phyloP scores from a whole-genome alignment of 352 stramenopile genomes.

The Pythium aristosporum region DNA sequence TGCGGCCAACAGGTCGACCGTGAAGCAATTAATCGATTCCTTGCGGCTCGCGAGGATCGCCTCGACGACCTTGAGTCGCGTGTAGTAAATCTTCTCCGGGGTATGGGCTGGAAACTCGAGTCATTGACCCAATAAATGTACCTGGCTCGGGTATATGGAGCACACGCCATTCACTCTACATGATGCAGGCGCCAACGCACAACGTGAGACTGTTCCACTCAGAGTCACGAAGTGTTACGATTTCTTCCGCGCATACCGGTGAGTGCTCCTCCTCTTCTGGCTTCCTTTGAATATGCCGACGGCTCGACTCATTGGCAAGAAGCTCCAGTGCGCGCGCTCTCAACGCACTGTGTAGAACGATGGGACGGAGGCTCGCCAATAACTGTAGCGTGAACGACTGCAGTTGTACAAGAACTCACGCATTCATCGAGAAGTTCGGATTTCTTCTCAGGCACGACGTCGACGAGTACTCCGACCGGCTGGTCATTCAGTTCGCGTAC shows the following conservation, averaged over 20 bases:
- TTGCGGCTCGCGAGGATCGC: constrained; percentile 10
- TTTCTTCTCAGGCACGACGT: constrained; percentile 22
- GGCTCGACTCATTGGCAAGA: no score
- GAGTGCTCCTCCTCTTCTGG: background rate
- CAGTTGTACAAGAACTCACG: no score
- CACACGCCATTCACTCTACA: no score
- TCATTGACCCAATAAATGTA: constrained; percentile 26
- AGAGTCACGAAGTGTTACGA: no score
- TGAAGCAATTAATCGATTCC: background rate
- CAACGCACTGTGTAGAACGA: no score
- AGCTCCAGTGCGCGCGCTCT: no score
- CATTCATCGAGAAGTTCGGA: no score
- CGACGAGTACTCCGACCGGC: constrained; percentile 25
- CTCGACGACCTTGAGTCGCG: constrained; percentile 15
- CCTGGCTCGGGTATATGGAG: constrained; percentile 20
- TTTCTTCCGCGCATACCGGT: background rate
- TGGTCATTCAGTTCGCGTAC: constrained; percentile 41
- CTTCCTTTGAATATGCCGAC: no score
- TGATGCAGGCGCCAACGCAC: no score
- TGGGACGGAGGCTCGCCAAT: no score
- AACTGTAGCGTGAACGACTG: no score
- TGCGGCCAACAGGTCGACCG: constrained; percentile 14
- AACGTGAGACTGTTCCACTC: no score
- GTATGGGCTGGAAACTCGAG: background rate
- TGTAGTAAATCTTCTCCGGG: constrained; percentile 12